These are phyloP conservation scores for Mycena venus DNA, from an alignment of 768 basidiomycete species.

Conservation along the genomic window DNA sequence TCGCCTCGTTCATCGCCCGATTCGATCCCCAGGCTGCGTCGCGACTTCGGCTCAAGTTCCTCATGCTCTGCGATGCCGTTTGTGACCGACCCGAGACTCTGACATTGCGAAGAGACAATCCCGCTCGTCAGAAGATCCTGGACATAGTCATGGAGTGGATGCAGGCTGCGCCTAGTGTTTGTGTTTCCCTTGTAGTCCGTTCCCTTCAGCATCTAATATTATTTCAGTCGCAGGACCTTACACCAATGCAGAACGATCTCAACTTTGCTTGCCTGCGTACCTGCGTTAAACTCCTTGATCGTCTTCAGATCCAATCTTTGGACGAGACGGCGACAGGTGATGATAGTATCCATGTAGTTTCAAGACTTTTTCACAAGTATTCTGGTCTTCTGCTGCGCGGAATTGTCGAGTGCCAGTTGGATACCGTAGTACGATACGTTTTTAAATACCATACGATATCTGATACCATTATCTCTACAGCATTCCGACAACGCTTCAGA, in stretches of 20 bases:
- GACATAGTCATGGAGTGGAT: conserved; percentile 89
- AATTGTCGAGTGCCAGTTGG: conserved; percentile 65
- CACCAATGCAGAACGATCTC: conserved; percentile 69
- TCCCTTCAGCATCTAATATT: conserved; percentile 1
- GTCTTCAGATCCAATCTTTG: conserved; percentile 73
- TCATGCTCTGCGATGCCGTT: conserved; percentile 76
- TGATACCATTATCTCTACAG: conserved; percentile 42
- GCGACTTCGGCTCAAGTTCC: conserved; percentile 83
- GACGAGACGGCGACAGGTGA: conserved; percentile 69
- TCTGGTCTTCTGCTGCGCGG: conserved; percentile 74
- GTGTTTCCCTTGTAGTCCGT: conserved; percentile 34
- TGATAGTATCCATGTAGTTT: conserved; percentile 77
- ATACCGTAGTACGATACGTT: conserved; percentile 53
- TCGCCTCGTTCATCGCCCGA: conserved; percentile 76
- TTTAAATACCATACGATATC: not conserved
- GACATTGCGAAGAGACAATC: conserved; percentile 75
- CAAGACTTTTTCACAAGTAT: conserved; percentile 86
- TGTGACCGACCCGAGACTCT: conserved; percentile 74
- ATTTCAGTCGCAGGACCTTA: conserved; percentile 49
- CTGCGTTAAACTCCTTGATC: conserved; percentile 80
- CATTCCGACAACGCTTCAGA: conserved; percentile 65
- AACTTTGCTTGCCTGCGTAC: conserved; percentile 83
- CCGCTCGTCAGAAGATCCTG: conserved; percentile 76
- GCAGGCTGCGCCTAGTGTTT: conserved; percentile 63
- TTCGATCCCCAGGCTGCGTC: conserved; percentile 66